These are phyloP conservation scores for Pisolithus orientalis DNA, from an alignment of 768 basidiomycete species.

Conservation along the genomic window DNA sequence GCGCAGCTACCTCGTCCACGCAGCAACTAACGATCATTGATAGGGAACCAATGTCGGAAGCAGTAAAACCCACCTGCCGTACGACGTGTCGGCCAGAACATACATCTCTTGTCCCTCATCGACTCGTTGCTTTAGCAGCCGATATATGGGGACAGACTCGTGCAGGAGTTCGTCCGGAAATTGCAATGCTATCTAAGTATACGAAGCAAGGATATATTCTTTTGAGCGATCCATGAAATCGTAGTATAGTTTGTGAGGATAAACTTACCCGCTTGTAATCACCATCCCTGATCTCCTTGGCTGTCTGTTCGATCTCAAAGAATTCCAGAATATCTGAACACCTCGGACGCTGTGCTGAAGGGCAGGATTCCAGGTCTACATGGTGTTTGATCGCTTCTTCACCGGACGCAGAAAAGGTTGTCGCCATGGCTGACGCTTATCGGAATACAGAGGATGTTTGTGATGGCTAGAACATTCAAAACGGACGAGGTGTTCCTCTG, in stretches of 20 bases:
- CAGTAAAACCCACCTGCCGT: constrained; percentile 69
- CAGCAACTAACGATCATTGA: constrained; percentile 55
- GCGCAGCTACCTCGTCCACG: constrained; percentile 92
- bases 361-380: constrained; percentile 41
- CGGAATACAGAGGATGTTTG: no score
- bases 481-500: no score
- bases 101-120: constrained; percentile 56
- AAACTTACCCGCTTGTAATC: constrained; percentile 63
- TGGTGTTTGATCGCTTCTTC: constrained; percentile 58
- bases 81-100: constrained; percentile 95
- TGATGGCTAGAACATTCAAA: no score
- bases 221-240: constrained; percentile 1
- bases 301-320: constrained; percentile 72
- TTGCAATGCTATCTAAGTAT: constrained; percentile 73
- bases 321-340: constrained; percentile 48
- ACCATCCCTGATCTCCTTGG: constrained; percentile 49
- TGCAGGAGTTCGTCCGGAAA: constrained; percentile 92
- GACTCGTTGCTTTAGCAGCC: constrained; percentile 48
- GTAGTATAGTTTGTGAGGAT: neutral
- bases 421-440: neutral
- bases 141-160: constrained; percentile 81
- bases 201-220: neutral
- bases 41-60: constrained; percentile 1
- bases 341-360: constrained; percentile 25
- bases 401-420: constrained; percentile 46